Evolutionary conservation across 306 rosid genomes (phyloP).

Genomic region (Acacia acuminata): DNA sequence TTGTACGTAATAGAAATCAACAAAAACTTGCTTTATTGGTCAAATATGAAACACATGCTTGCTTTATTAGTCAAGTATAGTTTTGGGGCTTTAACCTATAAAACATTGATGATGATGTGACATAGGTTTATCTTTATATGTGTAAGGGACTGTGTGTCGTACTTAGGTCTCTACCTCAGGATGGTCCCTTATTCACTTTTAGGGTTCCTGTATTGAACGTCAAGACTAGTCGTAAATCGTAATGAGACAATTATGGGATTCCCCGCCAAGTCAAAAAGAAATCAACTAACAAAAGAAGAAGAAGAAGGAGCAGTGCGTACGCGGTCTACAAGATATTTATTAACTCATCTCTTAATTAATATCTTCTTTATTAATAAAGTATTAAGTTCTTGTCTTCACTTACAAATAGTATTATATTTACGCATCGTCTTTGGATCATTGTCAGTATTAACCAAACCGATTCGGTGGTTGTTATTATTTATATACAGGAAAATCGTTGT

Average conservation of each 20-base stretch:
- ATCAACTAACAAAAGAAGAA: constrained; percentile 37
- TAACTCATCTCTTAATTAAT: background rate
- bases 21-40: constrained; percentile 7
- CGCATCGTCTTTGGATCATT: background rate
- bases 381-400: background rate
- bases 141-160: constrained; percentile 4
- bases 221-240: constrained; percentile 42
- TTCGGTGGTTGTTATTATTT: background rate
- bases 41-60: constrained; percentile 25
- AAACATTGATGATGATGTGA: constrained; percentile 23
- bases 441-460: background rate
- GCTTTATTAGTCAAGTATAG: constrained; percentile 56
- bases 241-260: constrained; percentile 37
- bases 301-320: background rate
- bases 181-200: constrained; percentile 30
- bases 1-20: background rate
- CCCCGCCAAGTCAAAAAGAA: constrained; percentile 52
- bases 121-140: constrained; percentile 6
- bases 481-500: constrained; percentile 75
- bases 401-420: background rate
- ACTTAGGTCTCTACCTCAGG: constrained; percentile 22
- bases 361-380: background rate
- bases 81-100: constrained; percentile 32
- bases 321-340: background rate
- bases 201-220: constrained; percentile 46